A percentile compares a stretch with the other conserved stretches of the same genome.
These are phyloP conservation scores for Neophaeococcomyces mojaviensis DNA, from an alignment of 2,329 filamentous ascomycete species.

Conservation along the genomic window DNA sequence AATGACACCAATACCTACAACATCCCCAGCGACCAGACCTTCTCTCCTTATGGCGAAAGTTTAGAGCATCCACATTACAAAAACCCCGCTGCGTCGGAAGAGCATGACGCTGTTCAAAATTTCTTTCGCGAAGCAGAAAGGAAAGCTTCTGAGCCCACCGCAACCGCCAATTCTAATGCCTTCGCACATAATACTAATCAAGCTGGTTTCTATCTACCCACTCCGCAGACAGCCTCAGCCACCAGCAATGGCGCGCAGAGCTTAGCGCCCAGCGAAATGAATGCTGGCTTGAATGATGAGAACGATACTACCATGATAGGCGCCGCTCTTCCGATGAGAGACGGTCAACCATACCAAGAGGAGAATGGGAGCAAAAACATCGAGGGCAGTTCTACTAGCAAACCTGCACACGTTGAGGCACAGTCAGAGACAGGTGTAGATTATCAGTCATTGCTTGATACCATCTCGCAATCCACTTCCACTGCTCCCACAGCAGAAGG, in stretches of 20 bases:
- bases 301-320: too few relatives aligned
- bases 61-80: slow-evolving; percentile 12
- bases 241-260: too few relatives aligned
- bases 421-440: slow-evolving; percentile 34
- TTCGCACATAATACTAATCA: slow-evolving; percentile 7
- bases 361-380: not conserved
- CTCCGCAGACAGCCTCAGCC: not conserved
- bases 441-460: slow-evolving; percentile 43
- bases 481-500: slow-evolving; percentile 25
- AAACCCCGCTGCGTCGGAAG: slow-evolving; percentile 22
- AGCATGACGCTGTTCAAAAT: slow-evolving; percentile 22
- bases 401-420: not conserved
- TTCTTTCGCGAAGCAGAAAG: slow-evolving; percentile 22
- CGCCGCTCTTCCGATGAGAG: too few relatives aligned
- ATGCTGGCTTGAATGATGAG: too few relatives aligned
- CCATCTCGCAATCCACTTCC: slow-evolving; percentile 33
- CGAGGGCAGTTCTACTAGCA: not conserved
- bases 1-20: slow-evolving; percentile 57
- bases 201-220: not conserved
- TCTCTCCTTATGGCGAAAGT: slow-evolving; percentile 22
- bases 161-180: slow-evolving; percentile 1
- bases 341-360: not conserved
- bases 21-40: slow-evolving; percentile 30
- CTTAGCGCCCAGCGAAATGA: too few relatives aligned
- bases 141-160: slow-evolving; percentile 9